A percentile compares a stretch with the other conserved stretches of the same genome.
Conservation (phyloP, 2,329 filamentous ascomycete species). For the Sclerotinia minor region DNA sequence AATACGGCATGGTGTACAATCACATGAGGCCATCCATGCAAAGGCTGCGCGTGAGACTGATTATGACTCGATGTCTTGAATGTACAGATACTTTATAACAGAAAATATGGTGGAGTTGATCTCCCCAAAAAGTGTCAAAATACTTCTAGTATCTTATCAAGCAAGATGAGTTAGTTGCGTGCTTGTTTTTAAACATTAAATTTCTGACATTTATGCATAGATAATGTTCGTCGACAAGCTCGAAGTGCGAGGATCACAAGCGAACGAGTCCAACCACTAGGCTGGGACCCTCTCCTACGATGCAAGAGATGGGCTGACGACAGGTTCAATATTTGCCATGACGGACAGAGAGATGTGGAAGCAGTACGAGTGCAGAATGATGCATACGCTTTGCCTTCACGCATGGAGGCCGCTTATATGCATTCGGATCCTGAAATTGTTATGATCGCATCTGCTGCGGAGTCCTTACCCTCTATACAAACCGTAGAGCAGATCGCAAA, state of each 20-base stretch:
- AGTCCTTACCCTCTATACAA: neutral
- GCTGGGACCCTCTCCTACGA: neutral
- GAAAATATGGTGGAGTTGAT: neutral
- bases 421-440: neutral
- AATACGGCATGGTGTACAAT: neutral
- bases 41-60: neutral
- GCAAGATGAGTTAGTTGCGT: neutral
- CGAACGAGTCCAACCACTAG: neutral
- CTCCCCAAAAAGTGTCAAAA: no score
- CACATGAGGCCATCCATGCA: neutral
- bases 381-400: neutral
- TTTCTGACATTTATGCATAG: neutral
- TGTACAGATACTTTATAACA: neutral
- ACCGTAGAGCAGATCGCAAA: neutral
- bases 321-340: neutral
- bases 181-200: no score
- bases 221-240: slow-evolving; percentile 7
- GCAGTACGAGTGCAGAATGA: neutral
- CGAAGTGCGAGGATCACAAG: neutral
- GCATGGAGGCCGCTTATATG: neutral
- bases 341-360: neutral
- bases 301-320: neutral
- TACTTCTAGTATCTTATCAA: neutral
- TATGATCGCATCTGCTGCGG: neutral
- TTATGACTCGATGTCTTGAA: neutral